Conservation (phyloP, 2,329 filamentous ascomycete species). For the Fonsecaea monophora region DNA sequence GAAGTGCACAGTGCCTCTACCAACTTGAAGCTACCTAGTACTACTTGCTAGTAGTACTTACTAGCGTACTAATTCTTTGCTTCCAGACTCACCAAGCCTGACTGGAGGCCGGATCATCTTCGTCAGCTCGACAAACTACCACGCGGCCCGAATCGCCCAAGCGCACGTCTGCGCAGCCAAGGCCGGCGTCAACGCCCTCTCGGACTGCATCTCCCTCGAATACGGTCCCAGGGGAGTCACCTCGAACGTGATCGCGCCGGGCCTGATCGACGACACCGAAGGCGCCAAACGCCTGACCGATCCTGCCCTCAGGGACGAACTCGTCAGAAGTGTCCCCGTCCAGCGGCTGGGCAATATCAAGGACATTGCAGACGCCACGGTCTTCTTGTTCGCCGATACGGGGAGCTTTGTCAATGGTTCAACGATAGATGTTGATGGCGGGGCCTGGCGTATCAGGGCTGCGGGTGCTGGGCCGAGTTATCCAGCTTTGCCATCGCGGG, state of each 20-base stretch:
- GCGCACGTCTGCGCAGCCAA: constrained; percentile 89
- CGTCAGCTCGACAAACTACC: constrained; percentile 89
- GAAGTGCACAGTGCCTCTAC: background rate
- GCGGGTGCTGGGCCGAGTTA: background rate
- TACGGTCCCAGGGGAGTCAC: constrained; percentile 86
- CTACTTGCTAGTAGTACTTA: too few species aligned
- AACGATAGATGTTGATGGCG: constrained; percentile 68
- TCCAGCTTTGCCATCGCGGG: background rate
- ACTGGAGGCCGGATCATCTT: constrained; percentile 72
- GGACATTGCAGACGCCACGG: constrained; percentile 89
- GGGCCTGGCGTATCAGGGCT: constrained; percentile 19
- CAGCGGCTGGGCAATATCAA: constrained; percentile 79
- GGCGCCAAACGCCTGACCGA: constrained; percentile 70
- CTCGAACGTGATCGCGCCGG: constrained; percentile 86
- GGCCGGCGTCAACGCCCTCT: constrained; percentile 84
- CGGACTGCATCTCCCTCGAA: constrained; percentile 79
- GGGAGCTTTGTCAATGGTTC: constrained; percentile 87
- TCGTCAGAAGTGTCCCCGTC: constrained; percentile 66
- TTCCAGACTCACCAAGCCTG: constrained; percentile 7
- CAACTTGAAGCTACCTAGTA: background rate
- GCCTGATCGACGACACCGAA: constrained; percentile 84
- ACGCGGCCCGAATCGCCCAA: constrained; percentile 82
- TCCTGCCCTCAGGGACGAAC: constrained; percentile 57
- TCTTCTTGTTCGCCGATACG: constrained; percentile 85
- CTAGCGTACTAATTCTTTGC: background rate